Conservation (phyloP, 2,329 filamentous ascomycete species). For the Trichoderma pleuroti region DNA sequence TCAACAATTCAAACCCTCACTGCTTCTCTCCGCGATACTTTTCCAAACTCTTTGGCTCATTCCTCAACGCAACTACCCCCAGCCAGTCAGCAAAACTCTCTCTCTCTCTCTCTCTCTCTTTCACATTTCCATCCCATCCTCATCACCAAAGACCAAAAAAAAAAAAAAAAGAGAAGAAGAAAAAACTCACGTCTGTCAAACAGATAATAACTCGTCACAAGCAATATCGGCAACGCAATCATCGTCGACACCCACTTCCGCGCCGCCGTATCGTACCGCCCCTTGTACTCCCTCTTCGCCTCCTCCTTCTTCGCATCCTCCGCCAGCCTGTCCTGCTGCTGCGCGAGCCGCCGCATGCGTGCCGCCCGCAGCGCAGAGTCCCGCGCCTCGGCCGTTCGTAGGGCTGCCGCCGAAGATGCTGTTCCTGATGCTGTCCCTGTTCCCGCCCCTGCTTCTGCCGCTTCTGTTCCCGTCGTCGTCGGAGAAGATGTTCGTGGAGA, state of each 20-base stretch:
- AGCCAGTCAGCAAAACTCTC: background rate
- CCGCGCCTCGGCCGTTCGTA: conserved; percentile 25
- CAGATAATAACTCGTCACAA: conserved; percentile 54
- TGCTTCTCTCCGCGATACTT: conserved; percentile 5
- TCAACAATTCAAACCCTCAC: background rate
- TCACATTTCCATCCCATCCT: background rate
- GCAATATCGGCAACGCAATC: conserved; percentile 50
- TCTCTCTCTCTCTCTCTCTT: too few relatives aligned
- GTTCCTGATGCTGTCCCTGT: background rate
- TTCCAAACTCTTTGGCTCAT: conserved; percentile 30
- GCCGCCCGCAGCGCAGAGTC: conserved; percentile 26
- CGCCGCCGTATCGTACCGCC: conserved; percentile 43
- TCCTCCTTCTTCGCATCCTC: conserved; percentile 23
- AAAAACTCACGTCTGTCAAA: conserved; percentile 47
- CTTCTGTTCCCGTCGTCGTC: background rate
- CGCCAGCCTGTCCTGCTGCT: conserved; percentile 21
- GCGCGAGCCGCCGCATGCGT: conserved; percentile 21
- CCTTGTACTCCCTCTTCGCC: conserved; percentile 37
- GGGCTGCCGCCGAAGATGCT: background rate
- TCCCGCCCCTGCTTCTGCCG: background rate
- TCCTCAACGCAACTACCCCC: conserved; percentile 31
- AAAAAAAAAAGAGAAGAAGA: background rate
- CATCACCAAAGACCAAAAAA: background rate
- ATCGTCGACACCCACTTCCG: conserved; percentile 46
- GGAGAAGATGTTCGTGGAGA: background rate